phyloP scores from a whole-genome alignment of 73 alveolate genomes.

The Paraurostyla sp. region DNA sequence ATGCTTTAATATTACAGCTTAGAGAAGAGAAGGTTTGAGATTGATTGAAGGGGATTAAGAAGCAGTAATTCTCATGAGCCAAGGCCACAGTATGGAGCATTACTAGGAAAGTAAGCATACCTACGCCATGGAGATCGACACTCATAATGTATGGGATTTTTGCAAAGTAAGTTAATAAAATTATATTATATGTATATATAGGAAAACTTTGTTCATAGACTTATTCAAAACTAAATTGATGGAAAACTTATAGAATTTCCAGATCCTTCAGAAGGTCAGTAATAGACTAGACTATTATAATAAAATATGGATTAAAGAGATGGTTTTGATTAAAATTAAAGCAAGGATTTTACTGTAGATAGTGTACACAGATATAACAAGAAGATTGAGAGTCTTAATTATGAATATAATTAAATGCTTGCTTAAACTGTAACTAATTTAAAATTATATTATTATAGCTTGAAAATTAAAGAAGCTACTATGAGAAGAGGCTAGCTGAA shows the following conservation, averaged over 20 bases:
- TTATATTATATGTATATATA: not conserved
- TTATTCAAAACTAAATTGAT: constrained; percentile 43
- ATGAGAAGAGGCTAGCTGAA: constrained; percentile 19
- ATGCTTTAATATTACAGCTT: constrained; percentile 41
- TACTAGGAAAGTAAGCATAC: constrained; percentile 29
- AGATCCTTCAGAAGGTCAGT: not conserved
- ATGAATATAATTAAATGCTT: constrained; percentile 64
- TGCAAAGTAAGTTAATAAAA: constrained; percentile 51
- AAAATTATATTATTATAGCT: not conserved
- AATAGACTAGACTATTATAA: not conserved
- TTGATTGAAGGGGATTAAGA: not conserved
- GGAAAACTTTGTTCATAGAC: constrained; percentile 53
- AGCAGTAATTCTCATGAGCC: not conserved
- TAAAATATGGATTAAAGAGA: no score
- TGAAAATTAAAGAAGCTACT: constrained; percentile 37
- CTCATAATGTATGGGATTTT: constrained; percentile 65
- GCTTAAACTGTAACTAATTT: constrained; percentile 29
- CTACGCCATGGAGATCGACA: constrained; percentile 61
- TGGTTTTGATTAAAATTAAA: no score
- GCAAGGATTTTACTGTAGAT: constrained; percentile 45
- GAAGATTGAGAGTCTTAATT: constrained; percentile 59
- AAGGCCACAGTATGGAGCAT: constrained; percentile 48
- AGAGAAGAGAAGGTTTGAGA: not conserved
- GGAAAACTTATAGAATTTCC: constrained; percentile 54
- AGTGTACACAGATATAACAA: constrained; percentile 56